phyloP scores from a whole-genome alignment of 495 filamentous ascomycete genomes.

The Penicillium robsamsonii region DNA sequence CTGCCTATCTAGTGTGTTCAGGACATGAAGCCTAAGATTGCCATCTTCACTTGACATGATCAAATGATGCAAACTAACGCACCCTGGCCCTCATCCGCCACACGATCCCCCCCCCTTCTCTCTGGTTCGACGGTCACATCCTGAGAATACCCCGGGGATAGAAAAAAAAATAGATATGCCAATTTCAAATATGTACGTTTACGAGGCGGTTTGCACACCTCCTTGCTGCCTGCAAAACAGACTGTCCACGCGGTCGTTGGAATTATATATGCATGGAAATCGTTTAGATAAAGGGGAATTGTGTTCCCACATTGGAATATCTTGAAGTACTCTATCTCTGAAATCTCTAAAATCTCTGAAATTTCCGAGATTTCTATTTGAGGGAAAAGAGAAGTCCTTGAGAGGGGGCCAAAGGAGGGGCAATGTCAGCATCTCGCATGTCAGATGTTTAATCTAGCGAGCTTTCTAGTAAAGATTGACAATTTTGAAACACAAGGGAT shows the following conservation, averaged over 20 bases:
- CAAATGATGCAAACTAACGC: background rate
- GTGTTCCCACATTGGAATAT: no score
- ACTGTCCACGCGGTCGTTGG: constrained; percentile 9
- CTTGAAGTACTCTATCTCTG: background rate
- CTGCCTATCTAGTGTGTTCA: background rate
- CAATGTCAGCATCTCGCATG: background rate
- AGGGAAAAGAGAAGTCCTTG: background rate
- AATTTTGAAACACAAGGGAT: background rate
- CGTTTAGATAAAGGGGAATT: constrained; percentile 4
- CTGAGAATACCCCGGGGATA: background rate
- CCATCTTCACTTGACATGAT: background rate
- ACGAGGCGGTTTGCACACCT: constrained; percentile 6
- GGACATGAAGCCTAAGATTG: background rate
- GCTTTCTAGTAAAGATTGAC: background rate
- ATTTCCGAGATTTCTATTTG: no score
- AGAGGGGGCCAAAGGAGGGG: constrained; percentile 3
- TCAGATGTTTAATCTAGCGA: background rate
- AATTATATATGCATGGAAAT: background rate
- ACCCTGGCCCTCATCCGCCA: constrained; percentile 2
- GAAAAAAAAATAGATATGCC: background rate
- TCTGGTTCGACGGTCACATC: constrained; percentile 14
- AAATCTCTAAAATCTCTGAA: background rate
- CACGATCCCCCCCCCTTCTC: background rate
- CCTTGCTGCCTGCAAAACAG: constrained; percentile 14
- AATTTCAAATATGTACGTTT: constrained; percentile 11